A percentile compares a stretch with the other conserved stretches of the same genome.
These are phyloP conservation scores for Datisca glomerata DNA, from an alignment of 306 rosid genomes.

Conservation along the genomic window DNA sequence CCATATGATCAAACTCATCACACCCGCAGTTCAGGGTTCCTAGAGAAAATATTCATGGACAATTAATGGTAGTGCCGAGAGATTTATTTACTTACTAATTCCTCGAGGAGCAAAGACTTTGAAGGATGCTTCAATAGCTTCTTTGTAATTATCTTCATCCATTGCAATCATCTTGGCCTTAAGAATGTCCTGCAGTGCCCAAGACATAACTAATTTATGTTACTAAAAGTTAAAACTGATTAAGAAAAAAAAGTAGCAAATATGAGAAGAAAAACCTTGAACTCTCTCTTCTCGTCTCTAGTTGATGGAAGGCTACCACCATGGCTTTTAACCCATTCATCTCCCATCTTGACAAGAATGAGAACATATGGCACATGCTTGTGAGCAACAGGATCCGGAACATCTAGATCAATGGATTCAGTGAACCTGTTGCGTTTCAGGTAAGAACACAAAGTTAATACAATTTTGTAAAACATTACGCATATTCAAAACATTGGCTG, in stretches of 20 bases:
- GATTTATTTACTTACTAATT: constrained; percentile 51
- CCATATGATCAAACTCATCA: too few species aligned
- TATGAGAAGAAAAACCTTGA: constrained; percentile 52
- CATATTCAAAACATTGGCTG: too few species aligned
- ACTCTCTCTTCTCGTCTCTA: constrained; percentile 81
- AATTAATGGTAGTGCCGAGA: background rate
- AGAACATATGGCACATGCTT: constrained; percentile 82
- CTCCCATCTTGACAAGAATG: constrained; percentile 85
- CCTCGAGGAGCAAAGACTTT: constrained; percentile 89
- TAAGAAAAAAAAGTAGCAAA: constrained; percentile 9
- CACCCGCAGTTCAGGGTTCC: constrained; percentile 2
- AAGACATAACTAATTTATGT: constrained; percentile 14
- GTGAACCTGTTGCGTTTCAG: constrained; percentile 58
- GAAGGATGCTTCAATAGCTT: constrained; percentile 87
- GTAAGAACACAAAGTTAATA: too few species aligned
- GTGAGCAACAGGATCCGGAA: constrained; percentile 66
- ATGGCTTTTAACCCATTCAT: constrained; percentile 81
- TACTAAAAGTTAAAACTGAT: constrained; percentile 6
- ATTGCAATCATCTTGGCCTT: constrained; percentile 55
- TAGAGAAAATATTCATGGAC: background rate
- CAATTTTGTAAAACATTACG: too few species aligned
- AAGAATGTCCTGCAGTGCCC: constrained; percentile 58
- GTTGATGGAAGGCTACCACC: constrained; percentile 70
- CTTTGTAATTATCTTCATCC: constrained; percentile 94
- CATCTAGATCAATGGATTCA: constrained; percentile 62